Conservation (phyloP, 2,329 filamentous ascomycete genomes). For the Aaosphaeria arxii region DNA sequence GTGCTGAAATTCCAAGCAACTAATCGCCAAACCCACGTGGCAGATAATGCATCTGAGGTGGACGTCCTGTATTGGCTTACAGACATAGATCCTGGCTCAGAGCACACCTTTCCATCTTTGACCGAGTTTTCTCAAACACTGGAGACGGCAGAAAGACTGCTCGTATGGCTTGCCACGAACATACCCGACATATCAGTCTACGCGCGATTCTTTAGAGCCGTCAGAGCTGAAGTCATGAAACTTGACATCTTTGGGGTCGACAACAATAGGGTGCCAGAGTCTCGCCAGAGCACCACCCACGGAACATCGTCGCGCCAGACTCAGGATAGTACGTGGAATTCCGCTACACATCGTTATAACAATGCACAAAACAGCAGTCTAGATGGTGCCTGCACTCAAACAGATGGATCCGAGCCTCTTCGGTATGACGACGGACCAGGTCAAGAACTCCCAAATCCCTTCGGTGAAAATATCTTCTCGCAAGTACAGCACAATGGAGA, state of each 20-base stretch:
- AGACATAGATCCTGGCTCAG: background rate
- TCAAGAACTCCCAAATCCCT: background rate
- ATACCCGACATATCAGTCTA: background rate
- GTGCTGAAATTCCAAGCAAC: constrained; percentile 22
- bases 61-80: no score
- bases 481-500: background rate
- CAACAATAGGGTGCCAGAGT: no score
- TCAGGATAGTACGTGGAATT: no score
- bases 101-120: constrained; percentile 19
- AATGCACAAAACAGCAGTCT: no score
- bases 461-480: background rate
- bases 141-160: constrained; percentile 13
- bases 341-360: no score
- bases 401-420: background rate
- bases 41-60: constrained; percentile 9
- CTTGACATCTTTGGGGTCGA: no score
- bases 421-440: background rate
- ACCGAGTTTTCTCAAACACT: constrained; percentile 21
- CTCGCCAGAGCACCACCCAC: no score
- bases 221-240: no score
- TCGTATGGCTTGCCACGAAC: no score
- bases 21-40: constrained; percentile 2
- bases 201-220: no score
- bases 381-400: background rate
- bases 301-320: no score